Evolutionary conservation across 2,329 filamentous ascomycete genomes (phyloP).

Genomic region (Gyromitra esculenta): DNA sequence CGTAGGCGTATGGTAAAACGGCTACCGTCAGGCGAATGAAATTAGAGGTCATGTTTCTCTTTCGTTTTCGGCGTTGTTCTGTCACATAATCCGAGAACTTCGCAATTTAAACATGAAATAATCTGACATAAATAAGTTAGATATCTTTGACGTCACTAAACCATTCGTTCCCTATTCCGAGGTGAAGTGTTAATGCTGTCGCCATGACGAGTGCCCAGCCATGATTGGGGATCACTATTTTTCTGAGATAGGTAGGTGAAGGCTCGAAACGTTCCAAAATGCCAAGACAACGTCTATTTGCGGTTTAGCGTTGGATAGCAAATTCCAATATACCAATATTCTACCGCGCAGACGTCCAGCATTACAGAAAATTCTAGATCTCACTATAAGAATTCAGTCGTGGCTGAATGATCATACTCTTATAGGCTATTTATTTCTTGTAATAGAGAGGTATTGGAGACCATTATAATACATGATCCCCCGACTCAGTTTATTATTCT

Average conservation of each 20-base stretch:
- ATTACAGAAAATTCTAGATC: too few relatives aligned
- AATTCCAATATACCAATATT: too few relatives aligned
- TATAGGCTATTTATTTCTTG: too few relatives aligned
- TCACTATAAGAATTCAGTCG: too few relatives aligned
- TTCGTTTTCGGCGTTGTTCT: background rate
- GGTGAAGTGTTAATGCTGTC: constrained; percentile 10
- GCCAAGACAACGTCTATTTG: too few relatives aligned
- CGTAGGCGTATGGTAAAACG: constrained; percentile 74
- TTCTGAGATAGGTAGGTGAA: background rate
- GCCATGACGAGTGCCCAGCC: constrained; percentile 34
- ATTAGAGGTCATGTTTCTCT: constrained; percentile 45
- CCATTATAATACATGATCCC: too few relatives aligned
- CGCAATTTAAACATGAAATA: background rate
- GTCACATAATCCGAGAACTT: background rate
- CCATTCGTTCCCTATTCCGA: background rate
- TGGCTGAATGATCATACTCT: too few relatives aligned
- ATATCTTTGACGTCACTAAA: background rate
- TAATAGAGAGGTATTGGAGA: too few relatives aligned
- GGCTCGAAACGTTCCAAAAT: background rate
- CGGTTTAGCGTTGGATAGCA: too few relatives aligned
- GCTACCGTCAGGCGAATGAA: constrained; percentile 65
- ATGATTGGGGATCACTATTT: constrained; percentile 25
- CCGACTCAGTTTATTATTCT: too few relatives aligned
- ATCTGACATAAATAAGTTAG: background rate
- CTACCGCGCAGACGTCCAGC: too few relatives aligned